A percentile compares a stretch with the other conserved stretches of the same genome.
These are phyloP conservation scores for Nothophytophthora sp. DNA, from an alignment of 352 stramenopile genomes.

Conservation along the genomic window DNA sequence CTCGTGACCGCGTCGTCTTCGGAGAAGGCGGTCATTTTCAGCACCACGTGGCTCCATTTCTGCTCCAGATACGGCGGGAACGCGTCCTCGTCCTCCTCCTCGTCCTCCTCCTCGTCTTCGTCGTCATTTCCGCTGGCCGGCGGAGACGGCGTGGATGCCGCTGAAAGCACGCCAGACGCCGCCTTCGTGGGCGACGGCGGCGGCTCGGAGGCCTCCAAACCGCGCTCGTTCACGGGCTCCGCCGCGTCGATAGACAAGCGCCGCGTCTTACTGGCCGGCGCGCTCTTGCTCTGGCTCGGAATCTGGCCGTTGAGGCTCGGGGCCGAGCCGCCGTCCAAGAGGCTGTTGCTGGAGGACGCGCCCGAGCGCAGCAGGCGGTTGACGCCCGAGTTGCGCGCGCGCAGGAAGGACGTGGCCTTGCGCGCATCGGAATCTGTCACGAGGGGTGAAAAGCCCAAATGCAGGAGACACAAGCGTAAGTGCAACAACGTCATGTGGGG, in stretches of 20 bases:
- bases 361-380: slow-evolving; percentile 56
- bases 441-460: no score
- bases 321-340: slow-evolving; percentile 13
- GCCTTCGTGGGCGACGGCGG: slow-evolving; percentile 16
- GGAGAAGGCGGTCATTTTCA: slow-evolving; percentile 85
- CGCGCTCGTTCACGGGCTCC: slow-evolving; percentile 17
- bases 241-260: slow-evolving; percentile 1
- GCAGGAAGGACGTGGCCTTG: slow-evolving; percentile 52
- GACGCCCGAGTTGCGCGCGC: slow-evolving; percentile 60
- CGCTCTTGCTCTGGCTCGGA: slow-evolving; percentile 23
- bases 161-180: slow-evolving; percentile 1
- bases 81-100: slow-evolving; percentile 24
- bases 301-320: slow-evolving; percentile 5
- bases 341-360: slow-evolving; percentile 30
- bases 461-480: no score
- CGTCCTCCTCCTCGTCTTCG: slow-evolving; percentile 3
- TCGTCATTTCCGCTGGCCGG: slow-evolving; percentile 12
- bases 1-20: slow-evolving; percentile 77
- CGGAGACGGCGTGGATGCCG: slow-evolving; percentile 12
- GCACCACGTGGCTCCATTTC: slow-evolving; percentile 68
- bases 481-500: not conserved
- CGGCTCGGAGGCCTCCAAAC: not conserved
- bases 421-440: slow-evolving; percentile 52
- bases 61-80: slow-evolving; percentile 32
- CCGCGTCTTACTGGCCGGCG: slow-evolving; percentile 13